Conservation (phyloP, 1,139 yeast species). For the Pichia sp. region DNA sequence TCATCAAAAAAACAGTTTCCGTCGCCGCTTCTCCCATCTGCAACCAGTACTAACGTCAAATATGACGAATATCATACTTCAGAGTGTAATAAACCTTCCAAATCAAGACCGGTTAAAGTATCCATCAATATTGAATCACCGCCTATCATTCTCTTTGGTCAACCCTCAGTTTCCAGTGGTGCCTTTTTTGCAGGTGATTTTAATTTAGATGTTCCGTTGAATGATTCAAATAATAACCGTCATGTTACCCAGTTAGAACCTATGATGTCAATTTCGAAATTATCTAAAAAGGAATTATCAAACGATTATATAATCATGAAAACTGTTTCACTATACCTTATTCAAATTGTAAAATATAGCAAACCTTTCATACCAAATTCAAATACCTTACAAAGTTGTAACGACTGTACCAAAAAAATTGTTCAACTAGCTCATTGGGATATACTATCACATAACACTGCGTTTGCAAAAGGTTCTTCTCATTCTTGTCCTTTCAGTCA, state of each 20-base stretch:
- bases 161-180: slow-evolving; percentile 74
- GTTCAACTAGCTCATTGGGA: slow-evolving; percentile 85
- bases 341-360: slow-evolving; percentile 61
- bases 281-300: slow-evolving; percentile 15
- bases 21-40: not conserved
- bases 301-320: slow-evolving; percentile 37
- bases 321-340: slow-evolving; percentile 55
- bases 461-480: slow-evolving; percentile 49
- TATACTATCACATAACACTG: slow-evolving; percentile 52
- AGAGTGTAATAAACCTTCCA: slow-evolving; percentile 20
- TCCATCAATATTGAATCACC: slow-evolving; percentile 77
- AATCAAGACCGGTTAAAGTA: slow-evolving; percentile 38
- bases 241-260: slow-evolving; percentile 9
- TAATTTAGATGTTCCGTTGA: slow-evolving; percentile 26
- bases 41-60: not conserved
- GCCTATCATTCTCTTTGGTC: slow-evolving; percentile 80
- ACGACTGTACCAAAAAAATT: slow-evolving; percentile 46
- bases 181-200: slow-evolving; percentile 76
- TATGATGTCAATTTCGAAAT: slow-evolving; percentile 20
- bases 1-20: not conserved
- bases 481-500: slow-evolving; percentile 96
- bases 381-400: slow-evolving; percentile 44
- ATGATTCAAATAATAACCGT: not conserved
- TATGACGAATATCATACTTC: slow-evolving; percentile 24
- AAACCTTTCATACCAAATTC: slow-evolving; percentile 61